Evolutionary conservation across 106 monocot genomes (phyloP).

Genomic region (Dendrobium officinale): DNA sequence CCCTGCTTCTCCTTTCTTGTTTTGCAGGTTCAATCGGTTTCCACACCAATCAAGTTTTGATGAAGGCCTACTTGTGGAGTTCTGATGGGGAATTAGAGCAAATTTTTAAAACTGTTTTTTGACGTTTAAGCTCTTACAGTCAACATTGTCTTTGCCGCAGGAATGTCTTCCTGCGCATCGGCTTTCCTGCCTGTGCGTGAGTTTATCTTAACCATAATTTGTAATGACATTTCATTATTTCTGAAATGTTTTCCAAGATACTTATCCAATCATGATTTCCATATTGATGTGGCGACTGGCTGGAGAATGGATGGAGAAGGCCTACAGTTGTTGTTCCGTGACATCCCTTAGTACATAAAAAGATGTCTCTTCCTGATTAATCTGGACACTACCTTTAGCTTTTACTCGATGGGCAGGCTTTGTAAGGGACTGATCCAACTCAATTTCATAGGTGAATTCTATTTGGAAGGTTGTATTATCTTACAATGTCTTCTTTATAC

Average conservation of each 20-base stretch:
- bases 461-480: neutral
- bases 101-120: conserved; percentile 31
- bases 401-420: conserved; percentile 13
- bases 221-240: no score
- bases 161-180: conserved; percentile 60
- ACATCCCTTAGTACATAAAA: conserved; percentile 59
- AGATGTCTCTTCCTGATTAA: conserved; percentile 85
- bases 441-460: neutral
- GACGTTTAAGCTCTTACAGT: conserved; percentile 43
- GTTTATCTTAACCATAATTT: no score
- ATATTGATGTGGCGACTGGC: conserved; percentile 35
- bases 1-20: no score
- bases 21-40: neutral
- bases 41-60: neutral
- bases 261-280: no score
- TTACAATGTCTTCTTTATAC: neutral
- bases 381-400: conserved; percentile 38
- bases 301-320: conserved; percentile 50
- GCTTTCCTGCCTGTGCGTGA: no score
- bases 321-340: conserved; percentile 54
- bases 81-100: conserved; percentile 16
- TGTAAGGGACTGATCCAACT: conserved; percentile 2
- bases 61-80: conserved; percentile 18
- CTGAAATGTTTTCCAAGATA: no score
- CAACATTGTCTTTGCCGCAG: conserved; percentile 97